Conservation (phyloP, 768 basidiomycete genomes). For the Lepiota brunneoincarnata region DNA sequence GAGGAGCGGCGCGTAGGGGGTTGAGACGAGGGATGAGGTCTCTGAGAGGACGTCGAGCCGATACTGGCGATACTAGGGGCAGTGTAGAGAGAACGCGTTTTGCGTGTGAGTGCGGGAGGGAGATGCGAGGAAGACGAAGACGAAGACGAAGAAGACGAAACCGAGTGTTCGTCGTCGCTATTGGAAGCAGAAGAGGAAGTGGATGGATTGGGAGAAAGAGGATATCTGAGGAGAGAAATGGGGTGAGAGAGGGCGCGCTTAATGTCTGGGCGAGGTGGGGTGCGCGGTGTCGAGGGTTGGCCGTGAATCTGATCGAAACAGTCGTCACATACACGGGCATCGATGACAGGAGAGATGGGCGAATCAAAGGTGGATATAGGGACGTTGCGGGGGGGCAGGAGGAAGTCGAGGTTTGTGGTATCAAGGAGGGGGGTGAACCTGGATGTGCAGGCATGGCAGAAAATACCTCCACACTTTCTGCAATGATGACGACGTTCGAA, state of each 20-base stretch:
- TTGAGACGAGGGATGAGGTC: slow-evolving; percentile 17
- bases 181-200: slow-evolving; percentile 22
- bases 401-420: slow-evolving; percentile 65
- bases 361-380: slow-evolving; percentile 57
- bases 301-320: slow-evolving; percentile 77
- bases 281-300: slow-evolving; percentile 40
- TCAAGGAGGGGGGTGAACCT: slow-evolving; percentile 66
- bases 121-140: slow-evolving; percentile 17
- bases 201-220: slow-evolving; percentile 26
- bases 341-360: slow-evolving; percentile 54
- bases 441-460: slow-evolving; percentile 61
- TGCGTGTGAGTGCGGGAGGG: slow-evolving; percentile 25
- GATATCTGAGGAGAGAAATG: slow-evolving; percentile 35
- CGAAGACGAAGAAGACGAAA: slow-evolving; percentile 25
- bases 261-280: slow-evolving; percentile 33
- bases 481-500: slow-evolving; percentile 82
- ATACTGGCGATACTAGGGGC: slow-evolving; percentile 33
- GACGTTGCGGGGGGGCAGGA: slow-evolving; percentile 68
- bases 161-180: slow-evolving; percentile 29
- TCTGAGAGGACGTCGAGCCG: slow-evolving; percentile 29
- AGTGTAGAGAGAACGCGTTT: slow-evolving; percentile 28
- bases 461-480: slow-evolving; percentile 81
- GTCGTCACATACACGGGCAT: slow-evolving; percentile 71
- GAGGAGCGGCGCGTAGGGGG: slow-evolving; percentile 23
- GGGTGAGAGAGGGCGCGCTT: slow-evolving; percentile 36